Base-by-base conservation (phyloP, 2,329 filamentous ascomycete genomes). In the Falciphora oryzae region DNA sequence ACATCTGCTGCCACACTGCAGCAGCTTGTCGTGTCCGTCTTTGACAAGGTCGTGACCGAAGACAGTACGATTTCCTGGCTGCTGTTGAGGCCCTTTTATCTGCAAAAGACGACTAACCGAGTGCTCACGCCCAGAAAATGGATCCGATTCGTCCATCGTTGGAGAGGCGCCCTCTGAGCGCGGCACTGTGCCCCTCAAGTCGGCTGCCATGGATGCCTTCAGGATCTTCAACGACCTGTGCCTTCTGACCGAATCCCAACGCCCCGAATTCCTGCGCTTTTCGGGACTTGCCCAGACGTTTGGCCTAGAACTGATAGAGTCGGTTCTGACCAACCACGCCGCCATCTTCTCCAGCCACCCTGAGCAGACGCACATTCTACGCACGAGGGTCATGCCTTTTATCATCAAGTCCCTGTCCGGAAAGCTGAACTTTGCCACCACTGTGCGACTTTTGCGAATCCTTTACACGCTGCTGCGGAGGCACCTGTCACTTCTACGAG, bases 1-100 rank as follows among this genome's bases (percentile, higher is more conserved):
- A 98, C 96, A 1, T 95, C 95, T 13, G 92, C 94, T 31, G 95
- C 95, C n/a, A 98, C 95, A 2, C 80, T 99, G 64, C 94, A 97
- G 76, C 95, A 98, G 75, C 84, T 99, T 18, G 89, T 98, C 10
- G 92, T 95, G 38, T 90, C 91, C 0, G 90, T 97, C 0, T 98
- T 97, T 76, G 95, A 98, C 74, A 95, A 96, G 74, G 92, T 97
- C 2, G 85, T 88, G 0, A 79, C 80, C 7, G 93, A 97, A 79
- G 93, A 97, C 74, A 88, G 88, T 89, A 77, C 74, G 85, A 81
- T 16, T 61, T 16, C 7, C n/a, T 25, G 25, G 31, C 25, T 22
- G n/a, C 29, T 32, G 4, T 8, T 31, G 3, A 22, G 53, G 13
- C 28, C 29, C 11, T 10, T 7, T 18, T 27, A 22, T 18, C n/a